Conservation (phyloP, 352 stramenopile species). For the Phytophthora hybrid region DNA sequence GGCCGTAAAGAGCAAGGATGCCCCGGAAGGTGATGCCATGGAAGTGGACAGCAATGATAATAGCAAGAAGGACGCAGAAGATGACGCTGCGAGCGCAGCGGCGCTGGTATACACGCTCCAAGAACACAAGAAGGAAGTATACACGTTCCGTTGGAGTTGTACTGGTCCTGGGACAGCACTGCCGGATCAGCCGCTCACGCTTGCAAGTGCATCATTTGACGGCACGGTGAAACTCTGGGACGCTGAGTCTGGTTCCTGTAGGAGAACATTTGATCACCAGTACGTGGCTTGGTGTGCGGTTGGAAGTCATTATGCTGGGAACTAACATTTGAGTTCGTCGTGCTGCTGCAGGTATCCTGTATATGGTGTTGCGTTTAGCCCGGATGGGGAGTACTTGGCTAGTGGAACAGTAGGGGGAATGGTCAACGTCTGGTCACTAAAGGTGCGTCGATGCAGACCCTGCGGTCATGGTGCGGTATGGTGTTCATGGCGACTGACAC, state of each 20-base stretch:
- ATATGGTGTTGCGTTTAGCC: conserved; percentile 90
- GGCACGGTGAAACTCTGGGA: conserved; percentile 96
- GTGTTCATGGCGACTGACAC: conserved; percentile 3
- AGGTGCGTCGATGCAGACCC: conserved; percentile 66
- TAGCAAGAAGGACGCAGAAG: conserved; percentile 32
- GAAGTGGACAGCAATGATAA: conserved; percentile 42
- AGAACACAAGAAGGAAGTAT: conserved; percentile 95
- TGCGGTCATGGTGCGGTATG: neutral
- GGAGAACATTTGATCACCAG: conserved; percentile 94
- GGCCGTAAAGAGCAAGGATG: conserved; percentile 32
- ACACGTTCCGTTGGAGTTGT: conserved; percentile 94
- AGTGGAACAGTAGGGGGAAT: conserved; percentile 97
- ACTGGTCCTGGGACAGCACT: conserved; percentile 76
- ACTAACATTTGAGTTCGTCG: conserved; percentile 29
- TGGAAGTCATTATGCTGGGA: conserved; percentile 14
- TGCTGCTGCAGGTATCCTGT: conserved; percentile 71
- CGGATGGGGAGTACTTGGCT: conserved; percentile 94
- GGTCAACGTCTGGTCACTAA: conserved; percentile 98
- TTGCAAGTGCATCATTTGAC: conserved; percentile 97
- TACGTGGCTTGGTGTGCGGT: conserved; percentile 63
- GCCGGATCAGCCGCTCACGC: conserved; percentile 73
- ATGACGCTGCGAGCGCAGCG: conserved; percentile 34
- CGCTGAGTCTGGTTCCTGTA: conserved; percentile 90
- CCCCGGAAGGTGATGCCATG: conserved; percentile 33
- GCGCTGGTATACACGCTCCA: conserved; percentile 86